A percentile compares a stretch with the other conserved stretches of the same genome.
phyloP scores from a whole-genome alignment of 257 asterid species.

The Solanum rostratum region DNA sequence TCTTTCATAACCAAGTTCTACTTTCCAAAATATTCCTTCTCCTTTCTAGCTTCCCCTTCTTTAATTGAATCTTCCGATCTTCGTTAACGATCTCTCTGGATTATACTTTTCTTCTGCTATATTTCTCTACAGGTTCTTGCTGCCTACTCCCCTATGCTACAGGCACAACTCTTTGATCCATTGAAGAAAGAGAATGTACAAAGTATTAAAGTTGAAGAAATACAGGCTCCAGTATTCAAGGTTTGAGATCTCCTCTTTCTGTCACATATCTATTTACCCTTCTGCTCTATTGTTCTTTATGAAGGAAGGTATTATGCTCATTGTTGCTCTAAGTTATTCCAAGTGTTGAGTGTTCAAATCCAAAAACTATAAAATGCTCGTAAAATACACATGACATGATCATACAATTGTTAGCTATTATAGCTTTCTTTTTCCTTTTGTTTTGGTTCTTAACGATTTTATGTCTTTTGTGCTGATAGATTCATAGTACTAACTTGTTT shows the following conservation, averaged over 20 bases:
- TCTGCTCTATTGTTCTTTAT: not conserved
- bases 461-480: not conserved
- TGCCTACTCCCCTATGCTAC: slow-evolving; percentile 14
- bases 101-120: no score
- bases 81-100: no score
- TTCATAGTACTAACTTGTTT: not conserved
- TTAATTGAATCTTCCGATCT: no score
- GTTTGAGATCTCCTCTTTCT: not conserved
- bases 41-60: no score
- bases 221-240: slow-evolving; percentile 4
- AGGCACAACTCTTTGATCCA: slow-evolving; percentile 15
- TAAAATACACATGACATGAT: not conserved
- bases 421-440: not conserved
- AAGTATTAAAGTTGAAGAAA: slow-evolving; percentile 9
- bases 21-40: no score
- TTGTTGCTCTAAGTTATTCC: not conserved
- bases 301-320: not conserved
- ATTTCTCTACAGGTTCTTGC: not conserved
- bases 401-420: not conserved
- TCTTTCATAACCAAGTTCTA: no score
- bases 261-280: not conserved
- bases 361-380: not conserved
- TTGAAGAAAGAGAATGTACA: slow-evolving; percentile 4
- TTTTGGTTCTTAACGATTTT: not conserved
- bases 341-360: not conserved